A percentile compares a stretch with the other conserved stretches of the same genome.
phyloP scores from a whole-genome alignment of 1,139 yeast genomes.

The Scheffersomyces titani region DNA sequence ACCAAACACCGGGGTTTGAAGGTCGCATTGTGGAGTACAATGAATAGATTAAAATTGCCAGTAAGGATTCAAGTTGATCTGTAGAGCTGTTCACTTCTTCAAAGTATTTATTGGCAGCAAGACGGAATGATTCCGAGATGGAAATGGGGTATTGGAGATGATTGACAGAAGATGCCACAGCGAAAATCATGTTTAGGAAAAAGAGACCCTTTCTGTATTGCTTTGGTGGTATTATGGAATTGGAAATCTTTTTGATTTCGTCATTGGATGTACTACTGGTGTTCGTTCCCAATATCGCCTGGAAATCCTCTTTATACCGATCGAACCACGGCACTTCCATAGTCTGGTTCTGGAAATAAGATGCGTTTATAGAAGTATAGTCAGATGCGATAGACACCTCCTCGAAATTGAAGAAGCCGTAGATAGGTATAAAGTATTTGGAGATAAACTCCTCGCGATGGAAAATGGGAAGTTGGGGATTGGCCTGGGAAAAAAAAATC shows the following conservation, averaged over 20 bases:
- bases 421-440: conserved; percentile 71
- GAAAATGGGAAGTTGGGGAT: conserved; percentile 77
- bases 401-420: conserved; percentile 62
- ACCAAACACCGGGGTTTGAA: conserved; percentile 90
- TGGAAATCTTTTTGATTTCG: conserved; percentile 27
- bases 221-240: conserved; percentile 46
- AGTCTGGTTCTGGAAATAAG: conserved; percentile 11
- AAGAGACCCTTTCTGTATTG: conserved; percentile 48
- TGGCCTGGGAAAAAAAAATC: conserved; percentile 74
- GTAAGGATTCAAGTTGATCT: conserved; percentile 70
- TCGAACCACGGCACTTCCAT: conserved; percentile 47
- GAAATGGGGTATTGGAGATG: conserved; percentile 69
- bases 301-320: conserved; percentile 32
- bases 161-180: conserved; percentile 76
- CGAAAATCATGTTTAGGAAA: conserved; percentile 74
- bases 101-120: conserved; percentile 64
- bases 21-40: conserved; percentile 76
- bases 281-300: conserved; percentile 13
- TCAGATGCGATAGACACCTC: conserved; percentile 62
- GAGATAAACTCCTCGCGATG: conserved; percentile 77
- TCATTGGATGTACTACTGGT: conserved; percentile 6
- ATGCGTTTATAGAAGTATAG: conserved; percentile 50
- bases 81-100: conserved; percentile 59
- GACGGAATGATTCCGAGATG: conserved; percentile 70
- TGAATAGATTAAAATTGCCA: conserved; percentile 68